Conservation (phyloP, 345 rosid species). For the Melaleuca quinquenervia region DNA sequence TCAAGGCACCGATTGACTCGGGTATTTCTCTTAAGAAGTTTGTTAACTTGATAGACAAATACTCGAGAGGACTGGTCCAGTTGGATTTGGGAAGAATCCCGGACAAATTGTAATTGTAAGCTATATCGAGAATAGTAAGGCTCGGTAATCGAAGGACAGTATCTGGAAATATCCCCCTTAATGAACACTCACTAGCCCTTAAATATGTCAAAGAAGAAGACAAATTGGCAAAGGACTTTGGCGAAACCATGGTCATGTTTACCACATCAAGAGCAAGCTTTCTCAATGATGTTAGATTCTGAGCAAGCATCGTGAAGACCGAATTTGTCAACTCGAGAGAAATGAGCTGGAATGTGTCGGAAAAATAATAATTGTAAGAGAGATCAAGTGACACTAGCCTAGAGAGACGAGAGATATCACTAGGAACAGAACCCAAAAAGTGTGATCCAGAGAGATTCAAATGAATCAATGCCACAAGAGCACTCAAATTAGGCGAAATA, state of each 20-base stretch:
- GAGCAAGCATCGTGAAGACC: not conserved
- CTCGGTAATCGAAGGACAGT: not conserved
- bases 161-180: not conserved
- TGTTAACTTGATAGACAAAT: accelerated
- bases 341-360: too few relatives aligned
- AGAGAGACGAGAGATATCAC: not conserved
- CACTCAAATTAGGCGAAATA: not conserved
- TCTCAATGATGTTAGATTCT: not conserved
- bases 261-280: not conserved
- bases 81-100: not conserved
- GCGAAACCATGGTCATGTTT: not conserved
- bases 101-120: accelerated
- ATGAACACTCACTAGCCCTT: accelerated
- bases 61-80: not conserved
- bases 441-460: not conserved
- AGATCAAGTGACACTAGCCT: not conserved
- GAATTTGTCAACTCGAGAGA: too few relatives aligned
- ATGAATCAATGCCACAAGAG: not conserved
- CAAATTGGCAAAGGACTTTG: not conserved
- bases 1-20: not conserved
- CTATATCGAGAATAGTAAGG: not conserved
- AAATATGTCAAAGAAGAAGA: not conserved
- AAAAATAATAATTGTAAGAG: not conserved
- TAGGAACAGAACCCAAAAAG: not conserved
- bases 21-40: not conserved